Evolutionary conservation across 2,329 filamentous ascomycete species (phyloP).

Genomic region (Talaromyces funiculosus): DNA sequence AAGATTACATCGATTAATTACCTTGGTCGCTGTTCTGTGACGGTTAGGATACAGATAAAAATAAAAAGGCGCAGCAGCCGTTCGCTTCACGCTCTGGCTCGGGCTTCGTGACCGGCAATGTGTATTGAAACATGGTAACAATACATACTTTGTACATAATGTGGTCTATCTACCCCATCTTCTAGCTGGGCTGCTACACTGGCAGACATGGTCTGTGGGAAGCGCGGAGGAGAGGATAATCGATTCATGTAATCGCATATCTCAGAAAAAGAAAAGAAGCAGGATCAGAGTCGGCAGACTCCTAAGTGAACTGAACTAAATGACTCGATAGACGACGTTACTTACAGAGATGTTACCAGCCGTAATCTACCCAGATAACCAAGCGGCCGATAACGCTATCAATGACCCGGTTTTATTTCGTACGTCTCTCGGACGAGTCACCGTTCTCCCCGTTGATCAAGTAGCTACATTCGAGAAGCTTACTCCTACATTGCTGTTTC

Average conservation of each 20-base stretch:
- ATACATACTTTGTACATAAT: not conserved
- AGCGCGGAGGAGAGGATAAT: not conserved
- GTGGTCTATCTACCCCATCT: not conserved
- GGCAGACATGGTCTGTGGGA: not conserved
- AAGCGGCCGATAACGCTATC: slow-evolving; percentile 8
- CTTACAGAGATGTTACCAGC: not conserved
- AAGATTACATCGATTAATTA: not conserved
- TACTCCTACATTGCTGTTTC: too few relatives aligned
- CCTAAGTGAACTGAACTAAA: not conserved
- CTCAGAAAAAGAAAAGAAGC: slow-evolving; percentile 2
- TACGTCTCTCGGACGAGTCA: slow-evolving; percentile 2
- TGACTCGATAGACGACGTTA: not conserved
- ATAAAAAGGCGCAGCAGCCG: slow-evolving; percentile 4
- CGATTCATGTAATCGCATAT: not conserved
- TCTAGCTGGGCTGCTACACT: not conserved
- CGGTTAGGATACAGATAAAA: not conserved
- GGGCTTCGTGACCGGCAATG: not conserved
- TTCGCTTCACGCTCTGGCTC: not conserved
- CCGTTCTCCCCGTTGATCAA: slow-evolving; percentile 3
- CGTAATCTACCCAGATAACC: not conserved
- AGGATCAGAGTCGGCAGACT: not conserved
- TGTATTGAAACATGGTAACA: not conserved
- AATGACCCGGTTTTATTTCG: slow-evolving; percentile 5
- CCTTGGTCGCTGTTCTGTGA: not conserved
- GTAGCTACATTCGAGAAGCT: not conserved